Base-by-base conservation (phyloP, 139 green algal species). In the Medakamo hakoo region DNA sequence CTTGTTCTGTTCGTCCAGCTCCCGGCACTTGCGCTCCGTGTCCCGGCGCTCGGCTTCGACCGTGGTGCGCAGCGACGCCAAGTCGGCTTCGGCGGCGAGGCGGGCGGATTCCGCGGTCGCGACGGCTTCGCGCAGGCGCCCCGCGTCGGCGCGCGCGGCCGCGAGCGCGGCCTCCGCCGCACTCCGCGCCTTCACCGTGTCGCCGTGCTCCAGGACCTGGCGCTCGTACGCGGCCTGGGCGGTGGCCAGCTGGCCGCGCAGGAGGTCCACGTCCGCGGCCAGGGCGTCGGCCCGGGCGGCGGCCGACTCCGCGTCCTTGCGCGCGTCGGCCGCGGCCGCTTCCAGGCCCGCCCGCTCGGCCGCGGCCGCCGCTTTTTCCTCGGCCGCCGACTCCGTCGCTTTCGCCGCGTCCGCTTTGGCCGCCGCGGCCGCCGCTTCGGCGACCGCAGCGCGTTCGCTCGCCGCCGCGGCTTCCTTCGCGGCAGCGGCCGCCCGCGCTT, bases 1-100 rank as follows among this genome's bases (percentile, higher is more conserved):
- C 27, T 70, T 63, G 22, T 75, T 73, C 48, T 84, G 72, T 58
- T 71, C 62, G 2, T n/a, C 40, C 31, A 82, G 55, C 26, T 67
- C 64, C 3, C n/a, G 24, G 21, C 56, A 52, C 40, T 52, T 52
- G 40, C 40, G 40, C 40, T 52, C 27, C 27, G 60, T 62, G 21
- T 30, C 32, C 49, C 49, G 49, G 16, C 66, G 55, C 29, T 64
- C 63, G 27, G 21, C 40, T 25, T 69, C 63, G 4, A 63, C 19
- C n/a, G 21, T 62, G 32, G 60, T 52, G 14, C 55, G 49, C 31
- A 19, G 24, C 4, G 60, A 9, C 9, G 23, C 22, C 27, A 60
- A 23, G 24, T 58, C 28, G 20, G 22, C 49, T 29, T 60, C 25
- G 22, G 27, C 58, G 30, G 19, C 59, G 18, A 24, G 4, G 31